phyloP scores from a whole-genome alignment of 495 filamentous ascomycete genomes.

The Penicillium daleae region DNA sequence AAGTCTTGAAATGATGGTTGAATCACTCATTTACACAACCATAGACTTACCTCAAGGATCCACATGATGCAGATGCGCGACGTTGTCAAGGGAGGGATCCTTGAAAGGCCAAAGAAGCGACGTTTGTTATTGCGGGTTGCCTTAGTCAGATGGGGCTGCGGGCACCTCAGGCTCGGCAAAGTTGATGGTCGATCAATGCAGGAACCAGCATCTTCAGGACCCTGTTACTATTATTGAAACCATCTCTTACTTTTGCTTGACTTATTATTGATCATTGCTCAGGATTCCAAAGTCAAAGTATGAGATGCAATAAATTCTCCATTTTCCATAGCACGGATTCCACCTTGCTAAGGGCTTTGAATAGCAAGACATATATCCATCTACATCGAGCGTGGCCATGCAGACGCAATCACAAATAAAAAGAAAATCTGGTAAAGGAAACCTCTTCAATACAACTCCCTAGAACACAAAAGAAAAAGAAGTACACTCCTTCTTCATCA shows the following conservation, averaged over 20 bases:
- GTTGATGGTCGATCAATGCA: slow-evolving; percentile 6
- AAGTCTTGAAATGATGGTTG: neutral
- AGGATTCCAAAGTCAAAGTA: neutral
- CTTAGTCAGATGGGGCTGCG: slow-evolving; percentile 33
- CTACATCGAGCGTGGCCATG: slow-evolving; percentile 40
- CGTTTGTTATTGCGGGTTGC: slow-evolving; percentile 35
- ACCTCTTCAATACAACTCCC: slow-evolving; percentile 44
- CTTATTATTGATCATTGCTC: neutral
- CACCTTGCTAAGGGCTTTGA: slow-evolving; percentile 14
- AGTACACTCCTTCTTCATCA: slow-evolving; percentile 29
- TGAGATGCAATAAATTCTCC: slow-evolving; percentile 8
- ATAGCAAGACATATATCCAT: slow-evolving; percentile 31
- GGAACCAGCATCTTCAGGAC: neutral
- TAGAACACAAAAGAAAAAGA: slow-evolving; percentile 43
- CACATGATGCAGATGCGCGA: slow-evolving; percentile 41
- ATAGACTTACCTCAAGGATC: slow-evolving; percentile 46
- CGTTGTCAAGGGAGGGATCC: slow-evolving; percentile 21
- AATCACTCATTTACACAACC: neutral
- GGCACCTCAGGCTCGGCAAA: neutral
- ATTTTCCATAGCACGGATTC: slow-evolving; percentile 13
- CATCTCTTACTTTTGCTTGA: neutral
- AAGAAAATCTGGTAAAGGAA: slow-evolving; percentile 26
- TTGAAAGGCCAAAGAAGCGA: slow-evolving; percentile 27
- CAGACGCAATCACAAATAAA: slow-evolving; percentile 29
- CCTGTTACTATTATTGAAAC: neutral